Evolutionary conservation across 805 yeast species (phyloP), one percentile per base, ranked within the genome.

Genomic region (Suhomyces faveliae): DNA sequence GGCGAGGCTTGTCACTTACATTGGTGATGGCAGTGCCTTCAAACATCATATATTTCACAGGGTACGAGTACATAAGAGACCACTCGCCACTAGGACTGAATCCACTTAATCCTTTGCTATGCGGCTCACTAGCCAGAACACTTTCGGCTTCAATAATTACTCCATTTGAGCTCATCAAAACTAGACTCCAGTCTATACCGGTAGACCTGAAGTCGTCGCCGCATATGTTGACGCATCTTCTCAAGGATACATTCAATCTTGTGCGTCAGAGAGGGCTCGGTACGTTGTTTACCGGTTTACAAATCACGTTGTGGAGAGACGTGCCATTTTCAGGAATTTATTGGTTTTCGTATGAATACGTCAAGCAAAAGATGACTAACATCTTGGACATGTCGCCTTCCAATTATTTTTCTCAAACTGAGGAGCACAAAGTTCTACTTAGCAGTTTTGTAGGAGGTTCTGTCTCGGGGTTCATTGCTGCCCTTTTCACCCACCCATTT

Each of bases 281-380:
- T 2, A 77, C 89, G 0, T 64, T 94, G 15, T 94, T 90, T 75
- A 84, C 85, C 47, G 99, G 99, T 0, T 70, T 94, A 19, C 83
- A 86, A 35, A 76, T 94, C 35, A 94, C 99, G 0, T 74, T 94
- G 12, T 92, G 96, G 96, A 77, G 99, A 66, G 99, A 94, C 64
- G 98, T 92, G 0, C 99, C 99, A 1, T 94, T 94, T 63, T 85
- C 95, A 52, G 97, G 96, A 0, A 83, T 92, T 1, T 94, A 94
- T 66, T 94, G 99, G 99, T 80, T 89, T 9, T 78, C 85, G 4
- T 89, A 91, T 58, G 98, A 91, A 51, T 45, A 38, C 37, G 74
- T 57, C 60, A 73, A 73, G 52, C 50, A 45, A 13, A 54, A 51
- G n/a, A 53, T 64, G 40, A 67, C 63, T 12, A 33, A 35, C 1